Evolutionary conservation across 2,329 filamentous ascomycete species (phyloP).

Genomic region (Hawksworthiomyces lignivorus): DNA sequence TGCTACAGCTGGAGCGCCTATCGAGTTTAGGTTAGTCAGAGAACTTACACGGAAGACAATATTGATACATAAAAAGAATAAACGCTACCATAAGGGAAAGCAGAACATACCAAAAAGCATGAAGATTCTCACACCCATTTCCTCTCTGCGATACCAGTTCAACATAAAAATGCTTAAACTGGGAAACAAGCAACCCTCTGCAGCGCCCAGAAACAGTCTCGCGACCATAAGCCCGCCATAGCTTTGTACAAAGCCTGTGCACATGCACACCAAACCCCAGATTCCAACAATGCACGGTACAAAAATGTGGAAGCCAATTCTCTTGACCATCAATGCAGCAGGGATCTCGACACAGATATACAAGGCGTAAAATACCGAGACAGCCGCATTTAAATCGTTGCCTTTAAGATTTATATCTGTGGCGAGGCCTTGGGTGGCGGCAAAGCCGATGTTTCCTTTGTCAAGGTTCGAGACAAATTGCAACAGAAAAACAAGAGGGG

Average conservation of each 20-base stretch:
- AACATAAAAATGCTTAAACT: constrained; percentile 21
- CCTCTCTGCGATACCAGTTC: constrained; percentile 25
- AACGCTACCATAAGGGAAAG: no score
- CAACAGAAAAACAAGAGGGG: constrained; percentile 1
- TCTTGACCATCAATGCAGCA: constrained; percentile 18
- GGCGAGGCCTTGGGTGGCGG: constrained; percentile 20
- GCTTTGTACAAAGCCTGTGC: constrained; percentile 26
- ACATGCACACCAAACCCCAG: constrained; percentile 24
- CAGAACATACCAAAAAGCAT: no score
- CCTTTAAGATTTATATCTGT: constrained; percentile 7
- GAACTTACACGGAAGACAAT: no score
- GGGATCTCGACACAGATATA: constrained; percentile 19
- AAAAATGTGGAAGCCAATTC: constrained; percentile 21
- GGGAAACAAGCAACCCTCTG: constrained; percentile 24
- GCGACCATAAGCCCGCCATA: constrained; percentile 26
- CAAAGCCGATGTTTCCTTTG: constrained; percentile 21
- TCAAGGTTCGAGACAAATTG: constrained; percentile 19
- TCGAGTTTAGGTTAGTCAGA: constrained; percentile 22
- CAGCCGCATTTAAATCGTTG: constrained; percentile 9
- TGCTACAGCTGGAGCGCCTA: constrained; percentile 19
- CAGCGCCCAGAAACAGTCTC: constrained; percentile 27
- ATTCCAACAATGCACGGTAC: constrained; percentile 22
- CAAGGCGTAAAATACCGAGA: constrained; percentile 4
- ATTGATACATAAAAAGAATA: no score
- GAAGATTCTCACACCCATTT: constrained; percentile 20